Evolutionary conservation across 306 rosid genomes (phyloP).

Genomic region (Vigna hirtella): DNA sequence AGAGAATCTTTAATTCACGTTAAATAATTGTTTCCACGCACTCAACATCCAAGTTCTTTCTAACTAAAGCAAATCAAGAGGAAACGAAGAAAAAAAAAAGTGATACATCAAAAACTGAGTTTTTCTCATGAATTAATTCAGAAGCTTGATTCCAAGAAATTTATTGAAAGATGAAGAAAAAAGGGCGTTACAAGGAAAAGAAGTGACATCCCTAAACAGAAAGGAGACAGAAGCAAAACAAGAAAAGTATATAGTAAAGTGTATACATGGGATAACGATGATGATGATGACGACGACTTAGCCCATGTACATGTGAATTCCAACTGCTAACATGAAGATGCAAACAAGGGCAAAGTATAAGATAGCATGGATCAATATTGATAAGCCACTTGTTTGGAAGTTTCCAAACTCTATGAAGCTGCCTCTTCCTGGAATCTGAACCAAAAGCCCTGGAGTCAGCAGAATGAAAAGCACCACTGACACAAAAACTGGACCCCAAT

Average conservation of each 20-base stretch:
- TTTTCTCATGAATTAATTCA: background rate
- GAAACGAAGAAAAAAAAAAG: background rate
- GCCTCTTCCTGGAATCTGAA: conserved; percentile 77
- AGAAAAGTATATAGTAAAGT: background rate
- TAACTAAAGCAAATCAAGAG: background rate
- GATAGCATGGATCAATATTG: conserved; percentile 74
- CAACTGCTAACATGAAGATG: conserved; percentile 79
- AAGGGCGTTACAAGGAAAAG: background rate
- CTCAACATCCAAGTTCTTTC: background rate
- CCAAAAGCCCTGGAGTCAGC: conserved; percentile 78
- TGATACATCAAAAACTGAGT: conserved; percentile 4
- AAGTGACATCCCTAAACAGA: background rate
- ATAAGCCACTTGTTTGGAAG: conserved; percentile 81
- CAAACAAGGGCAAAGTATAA: conserved; percentile 85
- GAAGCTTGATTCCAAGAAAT: conserved; percentile 8
- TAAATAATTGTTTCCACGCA: too few relatives aligned
- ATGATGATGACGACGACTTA: background rate
- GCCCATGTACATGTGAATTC: conserved; percentile 75
- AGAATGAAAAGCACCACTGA: conserved; percentile 85
- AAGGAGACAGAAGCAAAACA: background rate
- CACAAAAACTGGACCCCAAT: conserved; percentile 96
- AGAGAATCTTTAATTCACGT: too few relatives aligned
- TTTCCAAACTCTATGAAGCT: conserved; percentile 70
- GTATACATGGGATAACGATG: background rate
- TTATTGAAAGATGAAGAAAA: background rate